A percentile compares a stretch with the other conserved stretches of the same genome.
These are phyloP conservation scores for Solanum tarapatanum DNA, from an alignment of 257 asterid genomes.

Conservation along the genomic window DNA sequence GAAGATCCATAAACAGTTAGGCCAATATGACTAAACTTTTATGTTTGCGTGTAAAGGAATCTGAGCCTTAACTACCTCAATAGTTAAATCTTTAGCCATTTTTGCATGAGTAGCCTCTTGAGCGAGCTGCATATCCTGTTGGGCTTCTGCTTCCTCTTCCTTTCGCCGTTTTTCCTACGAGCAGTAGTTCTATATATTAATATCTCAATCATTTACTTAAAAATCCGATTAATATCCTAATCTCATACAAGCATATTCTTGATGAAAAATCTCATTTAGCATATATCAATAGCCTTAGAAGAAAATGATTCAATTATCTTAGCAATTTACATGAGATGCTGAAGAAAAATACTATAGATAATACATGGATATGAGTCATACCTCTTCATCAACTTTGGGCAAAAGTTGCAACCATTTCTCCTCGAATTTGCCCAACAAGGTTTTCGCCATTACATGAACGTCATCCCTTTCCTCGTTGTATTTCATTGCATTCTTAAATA, in stretches of 20 bases:
- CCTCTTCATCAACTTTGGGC: slow-evolving; percentile 96
- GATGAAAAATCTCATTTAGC: background rate
- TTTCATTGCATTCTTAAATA: slow-evolving; percentile 89
- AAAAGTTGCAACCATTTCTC: slow-evolving; percentile 80
- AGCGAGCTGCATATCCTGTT: slow-evolving; percentile 46
- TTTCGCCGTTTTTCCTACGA: slow-evolving; percentile 57
- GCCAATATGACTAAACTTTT: background rate
- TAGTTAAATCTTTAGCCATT: slow-evolving; percentile 46
- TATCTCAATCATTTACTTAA: background rate
- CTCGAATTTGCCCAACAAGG: slow-evolving; percentile 73
- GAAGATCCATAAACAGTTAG: background rate
- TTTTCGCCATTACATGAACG: slow-evolving; percentile 84
- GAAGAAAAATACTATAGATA: background rate
- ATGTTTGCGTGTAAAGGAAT: background rate
- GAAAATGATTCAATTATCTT: background rate
- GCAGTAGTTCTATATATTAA: slow-evolving; percentile 8
- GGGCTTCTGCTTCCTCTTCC: slow-evolving; percentile 72
- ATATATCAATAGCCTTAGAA: background rate
- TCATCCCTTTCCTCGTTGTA: slow-evolving; percentile 70
- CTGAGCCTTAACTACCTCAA: slow-evolving; percentile 34
- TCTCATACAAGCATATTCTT: background rate
- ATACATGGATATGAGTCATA: slow-evolving; percentile 7
- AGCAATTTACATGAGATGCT: background rate
- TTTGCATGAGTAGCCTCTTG: slow-evolving; percentile 76
- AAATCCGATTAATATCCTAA: background rate